Evolutionary conservation across 257 asterid genomes (phyloP), one percentile per base, ranked within the genome.

Genomic region (Pogostemon cablin): DNA sequence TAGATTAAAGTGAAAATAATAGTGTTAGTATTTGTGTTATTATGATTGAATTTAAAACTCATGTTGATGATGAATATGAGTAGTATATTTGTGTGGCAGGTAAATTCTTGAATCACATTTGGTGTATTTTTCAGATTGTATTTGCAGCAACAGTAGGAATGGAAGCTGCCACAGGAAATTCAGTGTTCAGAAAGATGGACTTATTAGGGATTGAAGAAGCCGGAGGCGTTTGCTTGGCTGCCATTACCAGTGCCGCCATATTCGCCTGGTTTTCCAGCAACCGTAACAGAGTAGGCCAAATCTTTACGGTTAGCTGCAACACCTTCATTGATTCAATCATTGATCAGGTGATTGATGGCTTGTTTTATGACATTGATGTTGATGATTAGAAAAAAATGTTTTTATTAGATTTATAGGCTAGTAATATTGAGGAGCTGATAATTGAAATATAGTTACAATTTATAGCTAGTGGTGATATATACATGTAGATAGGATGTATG

Each of bases 231-330:
- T 82, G 91, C 70, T 3, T 83, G 65, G 96, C 87, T 6, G 98
- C 97, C 1, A 77, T 90, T 47, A 9, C 80, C 5, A 80, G 89
- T 67, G 96, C 98, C 12, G 96, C 97, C 2, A 4, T 79, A 9
- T 85, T 92, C 44, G 98, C 98, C 10, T 90, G 86, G 90, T 84
- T 82, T 75, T 81, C 98, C 0, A 86, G 96, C 79, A 85, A 88
- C 67, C 91, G 96, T 0, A 81, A 62, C 79, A 75, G 87, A 67
- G 98, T 92, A 0, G 93, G 95, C 35, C 73, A 85, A 4, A 85
- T 92, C 79, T 78, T 92, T 62, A 74, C 93, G 17, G 5, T 79
- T 37, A 39, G 96, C 40, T 86, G 93, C 86, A 92, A 82, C 87
- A 77, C 86, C 10, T 85, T 92, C 83, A 86, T 92, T 9, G 97